Evolutionary conservation across 2,329 filamentous ascomycete genomes (phyloP).

Genomic region (Pseudonectria foliicola): DNA sequence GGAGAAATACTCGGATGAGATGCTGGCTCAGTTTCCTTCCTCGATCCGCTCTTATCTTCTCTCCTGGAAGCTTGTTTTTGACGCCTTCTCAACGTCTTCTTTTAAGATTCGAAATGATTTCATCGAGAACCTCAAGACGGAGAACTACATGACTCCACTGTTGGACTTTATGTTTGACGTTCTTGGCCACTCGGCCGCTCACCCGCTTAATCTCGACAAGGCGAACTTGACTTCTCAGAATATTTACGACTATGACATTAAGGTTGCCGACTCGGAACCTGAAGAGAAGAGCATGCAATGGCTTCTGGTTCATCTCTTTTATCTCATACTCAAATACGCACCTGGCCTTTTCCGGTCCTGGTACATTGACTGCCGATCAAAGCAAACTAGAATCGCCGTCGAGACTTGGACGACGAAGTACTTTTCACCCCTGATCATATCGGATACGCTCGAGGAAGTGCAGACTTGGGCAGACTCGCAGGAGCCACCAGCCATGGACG

Average conservation of each 20-base stretch:
- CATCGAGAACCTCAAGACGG: conserved; percentile 67
- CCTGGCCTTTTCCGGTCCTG: conserved; percentile 75
- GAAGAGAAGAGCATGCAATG: conserved; percentile 72
- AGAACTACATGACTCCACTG: conserved; percentile 59
- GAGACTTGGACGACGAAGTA: conserved; percentile 80
- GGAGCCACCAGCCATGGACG: conserved; percentile 40
- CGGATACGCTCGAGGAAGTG: conserved; percentile 60
- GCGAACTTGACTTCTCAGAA: conserved; percentile 52
- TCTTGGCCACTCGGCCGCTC: conserved; percentile 68
- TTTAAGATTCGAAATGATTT: conserved; percentile 80
- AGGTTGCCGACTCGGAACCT: conserved; percentile 47
- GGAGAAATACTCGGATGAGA: conserved; percentile 57
- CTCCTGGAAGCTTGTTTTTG: conserved; percentile 85
- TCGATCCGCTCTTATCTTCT: conserved; percentile 73
- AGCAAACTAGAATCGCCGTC: conserved; percentile 72
- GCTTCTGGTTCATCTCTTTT: conserved; percentile 81
- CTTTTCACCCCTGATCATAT: conserved; percentile 66
- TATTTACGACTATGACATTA: conserved; percentile 48
- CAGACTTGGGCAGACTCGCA: conserved; percentile 56
- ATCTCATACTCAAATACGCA: conserved; percentile 67
- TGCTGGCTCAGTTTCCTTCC: conserved; percentile 61
- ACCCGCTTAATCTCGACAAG: conserved; percentile 66
- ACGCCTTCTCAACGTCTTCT: conserved; percentile 71
- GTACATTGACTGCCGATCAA: conserved; percentile 75
- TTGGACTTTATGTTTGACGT: conserved; percentile 79